phyloP scores from a whole-genome alignment of 2,329 filamentous ascomycete genomes.

The Apiospora saccharicola region DNA sequence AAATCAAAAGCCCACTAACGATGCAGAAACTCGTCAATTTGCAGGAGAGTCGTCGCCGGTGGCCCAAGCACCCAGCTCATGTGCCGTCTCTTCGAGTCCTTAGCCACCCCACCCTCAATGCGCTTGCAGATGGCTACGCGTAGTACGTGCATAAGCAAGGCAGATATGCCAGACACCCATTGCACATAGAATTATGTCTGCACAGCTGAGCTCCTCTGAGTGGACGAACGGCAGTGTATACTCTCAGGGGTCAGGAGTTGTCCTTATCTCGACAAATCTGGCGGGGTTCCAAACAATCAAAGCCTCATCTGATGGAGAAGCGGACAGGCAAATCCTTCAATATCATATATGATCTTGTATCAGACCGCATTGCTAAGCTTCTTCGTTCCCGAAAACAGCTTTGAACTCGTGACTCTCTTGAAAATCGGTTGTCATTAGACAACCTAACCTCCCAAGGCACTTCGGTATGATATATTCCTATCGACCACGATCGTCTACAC shows the following conservation, averaged over 20 bases:
- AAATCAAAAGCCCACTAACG: constrained; percentile 19
- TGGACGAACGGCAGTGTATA: not conserved
- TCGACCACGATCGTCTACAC: not conserved
- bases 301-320: not conserved
- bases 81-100: constrained; percentile 15
- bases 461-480: not conserved
- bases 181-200: not conserved
- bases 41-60: constrained; percentile 6
- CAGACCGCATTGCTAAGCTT: not conserved
- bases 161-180: not conserved
- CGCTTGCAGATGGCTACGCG: not conserved
- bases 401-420: not conserved
- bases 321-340: not conserved
- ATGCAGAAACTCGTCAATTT: constrained; percentile 21
- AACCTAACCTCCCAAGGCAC: not conserved
- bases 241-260: not conserved
- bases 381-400: not conserved
- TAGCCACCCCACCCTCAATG: not conserved
- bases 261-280: not conserved
- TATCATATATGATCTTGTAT: not conserved
- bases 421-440: too few species aligned
- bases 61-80: constrained; percentile 21
- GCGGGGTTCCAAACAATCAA: not conserved
- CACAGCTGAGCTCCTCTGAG: not conserved
- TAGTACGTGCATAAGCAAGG: not conserved